Percentiles rank a stretch among this genome's conserved stretches.
Conservation (phyloP, 371 early-diverging fungal genomes). For the Actinomortierella ambigua region DNA sequence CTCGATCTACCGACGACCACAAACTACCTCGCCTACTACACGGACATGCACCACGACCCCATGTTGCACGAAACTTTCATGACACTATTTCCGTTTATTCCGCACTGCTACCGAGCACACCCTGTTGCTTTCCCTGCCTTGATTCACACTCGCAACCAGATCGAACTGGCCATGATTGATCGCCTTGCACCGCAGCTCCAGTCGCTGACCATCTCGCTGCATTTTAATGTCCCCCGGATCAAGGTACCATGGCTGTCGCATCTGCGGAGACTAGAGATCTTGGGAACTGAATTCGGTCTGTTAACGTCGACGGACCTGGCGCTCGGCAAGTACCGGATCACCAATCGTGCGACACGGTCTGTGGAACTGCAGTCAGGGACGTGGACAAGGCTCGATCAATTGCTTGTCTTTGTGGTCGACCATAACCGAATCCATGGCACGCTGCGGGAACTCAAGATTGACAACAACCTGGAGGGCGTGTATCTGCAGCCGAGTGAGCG, state of each 20-base stretch:
- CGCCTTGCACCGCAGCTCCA: conserved; percentile 21
- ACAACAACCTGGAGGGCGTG: conserved; percentile 4
- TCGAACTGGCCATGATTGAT: conserved; percentile 41
- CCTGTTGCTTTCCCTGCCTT: conserved; percentile 35
- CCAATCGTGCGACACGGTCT: too few relatives aligned
- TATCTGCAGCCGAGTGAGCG: conserved; percentile 9
- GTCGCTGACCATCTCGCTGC: conserved; percentile 25
- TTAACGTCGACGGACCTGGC: conserved; percentile 25
- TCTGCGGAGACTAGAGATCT: conserved; percentile 30
- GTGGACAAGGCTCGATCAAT: conserved; percentile 22
- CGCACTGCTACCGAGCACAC: conserved; percentile 38
- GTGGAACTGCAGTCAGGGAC: too few relatives aligned
- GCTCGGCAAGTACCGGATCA: neutral
- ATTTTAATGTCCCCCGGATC: conserved; percentile 35
- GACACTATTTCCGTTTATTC: conserved; percentile 41
- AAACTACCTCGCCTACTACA: conserved; percentile 37
- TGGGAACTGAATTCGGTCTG: conserved; percentile 24
- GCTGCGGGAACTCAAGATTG: conserved; percentile 41
- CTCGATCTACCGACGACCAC: conserved; percentile 34
- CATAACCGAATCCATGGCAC: conserved; percentile 35
- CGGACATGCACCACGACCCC: conserved; percentile 43
- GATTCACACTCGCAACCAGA: conserved; percentile 34
- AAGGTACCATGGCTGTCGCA: conserved; percentile 19
- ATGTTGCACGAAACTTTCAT: conserved; percentile 43
- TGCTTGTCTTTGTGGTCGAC: conserved; percentile 37